Base-by-base conservation (phyloP, 2,329 filamentous ascomycete species). In the Curvularia spicifera region DNA sequence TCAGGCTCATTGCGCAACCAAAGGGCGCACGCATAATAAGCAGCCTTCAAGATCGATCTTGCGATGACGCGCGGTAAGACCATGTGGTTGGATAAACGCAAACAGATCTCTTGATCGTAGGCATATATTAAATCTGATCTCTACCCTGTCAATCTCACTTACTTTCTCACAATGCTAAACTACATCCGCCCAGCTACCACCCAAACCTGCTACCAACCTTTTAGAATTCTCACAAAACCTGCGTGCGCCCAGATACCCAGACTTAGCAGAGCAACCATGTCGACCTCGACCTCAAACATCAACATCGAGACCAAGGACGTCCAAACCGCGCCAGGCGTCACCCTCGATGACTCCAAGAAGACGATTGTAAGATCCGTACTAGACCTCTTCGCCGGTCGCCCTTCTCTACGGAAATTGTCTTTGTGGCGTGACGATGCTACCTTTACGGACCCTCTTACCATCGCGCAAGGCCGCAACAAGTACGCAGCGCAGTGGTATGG, bases 331-430 rank as follows among this genome's bases (percentile, higher is more conserved):
- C 64, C 81, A 0, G 84, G 84, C 12, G 80, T 88, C 13, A 72
- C 79, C 0, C 78, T 88, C 13, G 29, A 33, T 13, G 28, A 31
- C 2, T 79, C 78, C 18, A 63, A 76, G 0, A 69, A 80, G 20
- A 79, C 85, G 0, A 58, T 88, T 31, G 82, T 88, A 12, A 83
- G 83, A 57, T 83, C 81, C 45, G 79, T 89, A 13, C 79, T 89
- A 24, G 86, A 89, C 68, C 82, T 89, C 47, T 89, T 88, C 69
- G 83, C 84, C 33, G 86, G 86, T 45, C 80, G 82, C 18, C 85
- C 86, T 0, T 84, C 84, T 1, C 79, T 87, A 2, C 80, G 81
- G 40, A 87, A 88, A 69, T 80, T 89, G 45, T 76, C 79, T 13
- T 79, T 89, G 24, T 89, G 86, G 87, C 78, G 78, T 48, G 84